Evolutionary conservation across 2,329 filamentous ascomycete species (phyloP).

Genomic region (Calonectria honghensis): DNA sequence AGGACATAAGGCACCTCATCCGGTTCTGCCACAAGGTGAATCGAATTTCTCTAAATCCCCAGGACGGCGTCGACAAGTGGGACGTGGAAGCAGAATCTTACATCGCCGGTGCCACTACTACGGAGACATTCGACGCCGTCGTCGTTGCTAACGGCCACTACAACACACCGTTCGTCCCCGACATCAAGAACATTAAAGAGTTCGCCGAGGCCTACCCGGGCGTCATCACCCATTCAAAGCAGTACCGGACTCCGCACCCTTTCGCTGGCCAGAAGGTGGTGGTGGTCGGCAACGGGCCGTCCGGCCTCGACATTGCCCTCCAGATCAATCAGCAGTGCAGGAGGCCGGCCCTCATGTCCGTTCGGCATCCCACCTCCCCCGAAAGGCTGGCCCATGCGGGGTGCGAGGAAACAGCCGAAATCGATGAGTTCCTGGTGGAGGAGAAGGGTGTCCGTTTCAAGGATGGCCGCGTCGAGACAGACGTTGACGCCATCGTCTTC

Average conservation of each 20-base stretch:
- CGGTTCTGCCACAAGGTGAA: constrained; percentile 82
- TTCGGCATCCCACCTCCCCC: constrained; percentile 68
- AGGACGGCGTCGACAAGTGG: constrained; percentile 73
- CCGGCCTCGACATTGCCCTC: constrained; percentile 86
- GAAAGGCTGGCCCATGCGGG: constrained; percentile 66
- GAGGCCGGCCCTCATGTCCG: constrained; percentile 79
- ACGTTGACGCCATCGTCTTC: constrained; percentile 87
- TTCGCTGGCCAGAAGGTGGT: constrained; percentile 85
- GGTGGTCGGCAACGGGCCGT: constrained; percentile 89
- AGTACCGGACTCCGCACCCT: constrained; percentile 79
- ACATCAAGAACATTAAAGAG: constrained; percentile 73
- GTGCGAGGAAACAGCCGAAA: constrained; percentile 73
- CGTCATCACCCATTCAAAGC: constrained; percentile 84
- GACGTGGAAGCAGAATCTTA: constrained; percentile 73
- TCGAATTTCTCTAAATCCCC: constrained; percentile 66
- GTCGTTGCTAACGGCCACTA: constrained; percentile 87
- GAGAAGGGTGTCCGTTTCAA: constrained; percentile 79
- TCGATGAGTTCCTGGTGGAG: constrained; percentile 73
- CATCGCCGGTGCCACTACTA: constrained; percentile 61
- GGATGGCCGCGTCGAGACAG: constrained; percentile 77
- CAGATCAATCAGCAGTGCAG: constrained; percentile 81
- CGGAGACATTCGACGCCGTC: constrained; percentile 81
- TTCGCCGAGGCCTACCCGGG: constrained; percentile 77
- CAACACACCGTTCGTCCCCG: constrained; percentile 79
- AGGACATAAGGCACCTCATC: constrained; percentile 80